Percentiles rank a stretch among this genome's conserved stretches.
These are phyloP conservation scores for Mycena floridula DNA, from an alignment of 768 basidiomycete genomes.

Conservation along the genomic window DNA sequence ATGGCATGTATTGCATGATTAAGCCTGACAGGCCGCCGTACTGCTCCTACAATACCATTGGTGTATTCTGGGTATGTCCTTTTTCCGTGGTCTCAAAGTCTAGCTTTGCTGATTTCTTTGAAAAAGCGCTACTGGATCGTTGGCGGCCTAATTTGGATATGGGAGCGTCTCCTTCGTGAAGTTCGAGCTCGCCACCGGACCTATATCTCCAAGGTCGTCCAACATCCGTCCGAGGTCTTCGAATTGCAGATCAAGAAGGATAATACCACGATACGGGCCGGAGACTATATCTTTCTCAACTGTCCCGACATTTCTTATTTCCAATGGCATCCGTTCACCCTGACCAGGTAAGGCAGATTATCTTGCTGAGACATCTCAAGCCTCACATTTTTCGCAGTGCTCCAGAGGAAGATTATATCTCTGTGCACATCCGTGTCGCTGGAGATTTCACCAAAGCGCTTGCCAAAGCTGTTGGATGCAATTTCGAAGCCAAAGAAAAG, in stretches of 20 bases:
- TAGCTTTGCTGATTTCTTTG: constrained; percentile 4
- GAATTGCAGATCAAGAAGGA: constrained; percentile 98
- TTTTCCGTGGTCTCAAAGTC: constrained; percentile 1
- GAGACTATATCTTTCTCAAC: constrained; percentile 91
- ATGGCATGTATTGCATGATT: constrained; percentile 97
- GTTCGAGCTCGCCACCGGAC: constrained; percentile 85
- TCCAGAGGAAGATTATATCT: constrained; percentile 92
- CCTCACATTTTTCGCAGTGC: constrained; percentile 59
- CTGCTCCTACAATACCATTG: constrained; percentile 79
- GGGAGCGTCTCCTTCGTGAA: constrained; percentile 87
- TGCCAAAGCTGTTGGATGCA: constrained; percentile 76
- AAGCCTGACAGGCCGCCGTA: constrained; percentile 84
- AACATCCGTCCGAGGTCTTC: constrained; percentile 89
- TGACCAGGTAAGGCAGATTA: constrained; percentile 54
- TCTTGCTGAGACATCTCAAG: no score
- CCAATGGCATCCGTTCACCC: constrained; percentile 96
- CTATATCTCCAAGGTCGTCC: constrained; percentile 90
- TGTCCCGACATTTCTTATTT: constrained; percentile 91
- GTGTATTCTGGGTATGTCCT: constrained; percentile 86
- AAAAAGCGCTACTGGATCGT: constrained; percentile 80
- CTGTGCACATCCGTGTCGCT: constrained; percentile 85
- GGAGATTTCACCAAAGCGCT: constrained; percentile 86
- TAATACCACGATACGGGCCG: constrained; percentile 72
- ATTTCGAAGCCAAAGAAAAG: constrained; percentile 56
- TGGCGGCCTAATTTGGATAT: constrained; percentile 80